Evolutionary conservation across 305 asterid species (phyloP).

Genomic region (Petunia hybrid): DNA sequence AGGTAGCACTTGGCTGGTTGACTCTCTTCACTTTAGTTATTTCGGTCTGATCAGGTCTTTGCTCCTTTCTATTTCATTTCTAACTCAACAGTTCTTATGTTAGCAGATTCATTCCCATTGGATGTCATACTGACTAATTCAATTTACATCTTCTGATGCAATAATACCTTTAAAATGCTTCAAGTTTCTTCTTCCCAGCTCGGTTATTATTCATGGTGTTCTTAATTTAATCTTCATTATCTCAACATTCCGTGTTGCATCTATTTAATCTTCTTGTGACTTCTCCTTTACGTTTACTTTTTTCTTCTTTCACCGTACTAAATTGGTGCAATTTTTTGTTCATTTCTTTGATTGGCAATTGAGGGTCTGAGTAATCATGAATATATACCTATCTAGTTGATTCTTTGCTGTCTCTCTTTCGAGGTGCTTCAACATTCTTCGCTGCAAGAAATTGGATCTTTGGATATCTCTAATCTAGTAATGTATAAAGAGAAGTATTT

Average conservation of each 20-base stretch:
- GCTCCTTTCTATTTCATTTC: not conserved
- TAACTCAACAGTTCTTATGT: not conserved
- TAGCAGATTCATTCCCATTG: slow-evolving; percentile 24
- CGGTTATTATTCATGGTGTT: not conserved
- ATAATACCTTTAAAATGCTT: not conserved
- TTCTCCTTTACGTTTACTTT: not conserved
- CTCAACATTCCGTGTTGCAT: not conserved
- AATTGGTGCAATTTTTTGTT: not conserved
- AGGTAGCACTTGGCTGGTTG: slow-evolving; percentile 49
- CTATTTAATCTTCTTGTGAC: not conserved
- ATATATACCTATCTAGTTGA: not conserved
- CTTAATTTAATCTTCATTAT: not conserved
- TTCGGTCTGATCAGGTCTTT: not conserved
- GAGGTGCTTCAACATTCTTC: slow-evolving; percentile 23
- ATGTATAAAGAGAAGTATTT: not conserved
- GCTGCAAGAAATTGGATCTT: slow-evolving; percentile 15
- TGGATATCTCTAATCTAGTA: not conserved
- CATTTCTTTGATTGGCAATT: slow-evolving; percentile 19
- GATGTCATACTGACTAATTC: not conserved
- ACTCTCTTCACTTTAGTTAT: not conserved
- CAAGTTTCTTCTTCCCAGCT: not conserved
- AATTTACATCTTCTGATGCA: not conserved
- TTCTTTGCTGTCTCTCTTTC: not conserved
- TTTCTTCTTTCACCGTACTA: not conserved
- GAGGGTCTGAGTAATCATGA: slow-evolving; percentile 20